Base-by-base conservation (phyloP, 169 alveolate genomes). In the Eimeria sp. region DNA sequence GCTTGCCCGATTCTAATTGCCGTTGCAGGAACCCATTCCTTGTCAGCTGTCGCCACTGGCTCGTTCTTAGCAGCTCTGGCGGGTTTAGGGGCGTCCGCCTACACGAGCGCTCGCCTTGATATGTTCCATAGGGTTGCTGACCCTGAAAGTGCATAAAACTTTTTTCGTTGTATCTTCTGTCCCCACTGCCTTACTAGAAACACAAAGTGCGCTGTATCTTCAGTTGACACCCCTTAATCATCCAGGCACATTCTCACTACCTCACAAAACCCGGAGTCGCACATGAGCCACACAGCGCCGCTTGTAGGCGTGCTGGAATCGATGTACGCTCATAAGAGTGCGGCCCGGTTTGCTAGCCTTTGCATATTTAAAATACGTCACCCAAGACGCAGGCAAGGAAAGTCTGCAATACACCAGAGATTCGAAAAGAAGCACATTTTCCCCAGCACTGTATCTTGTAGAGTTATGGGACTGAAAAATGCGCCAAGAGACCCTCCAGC, bases 51-150 rank as follows among this genome's bases (percentile, higher is more conserved):
- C 58, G 51, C 84, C 57, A 27, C 84, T 14, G 54, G 84, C 49
- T 40, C 84, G 13, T 3, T 73, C 84, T 73, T 73, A 3, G 84
- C 84, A 6, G 84, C 84, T 73, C 84, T 73, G 25, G 25, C 84
- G 27, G 84, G 84, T 43, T 73, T 73, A 57, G 84, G 58, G 27
- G 57, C 84, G 43, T 73, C 84, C 27, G 84, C 84, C 6, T 73
- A 73, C 27, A 40, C 84, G n/a, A 73, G 58, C 5, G 57, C 40
- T 30, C 84, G 54, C 2, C 54, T 73, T 7, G 49, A 20, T 5
- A 73, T 18, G n/a, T 30, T 16, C 13, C 30, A 73, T 51, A n/a
- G 84, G 9, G 51, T 0, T 73, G 9, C 34, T 9, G 75, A n/a
- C 7, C 20, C 40, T 2, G 34, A 65, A 58, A 5, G 34, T 25